Percentiles rank a stretch among this genome's conserved stretches.
Conservation (phyloP, 1,139 yeast genomes). For the Taiozyma onychis region DNA sequence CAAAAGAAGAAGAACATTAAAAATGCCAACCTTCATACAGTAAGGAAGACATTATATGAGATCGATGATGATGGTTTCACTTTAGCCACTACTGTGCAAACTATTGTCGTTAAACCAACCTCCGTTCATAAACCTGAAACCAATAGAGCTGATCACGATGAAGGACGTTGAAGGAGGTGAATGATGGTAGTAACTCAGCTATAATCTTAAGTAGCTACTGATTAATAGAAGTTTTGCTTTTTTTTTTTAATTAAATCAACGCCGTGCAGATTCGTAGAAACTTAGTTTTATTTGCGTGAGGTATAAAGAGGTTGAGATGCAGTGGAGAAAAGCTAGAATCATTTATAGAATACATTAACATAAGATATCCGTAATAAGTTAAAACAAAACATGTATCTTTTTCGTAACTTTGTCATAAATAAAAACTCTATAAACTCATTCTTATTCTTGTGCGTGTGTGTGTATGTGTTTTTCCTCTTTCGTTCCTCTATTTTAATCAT, state of each 20-base stretch:
- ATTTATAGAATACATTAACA: too few species aligned
- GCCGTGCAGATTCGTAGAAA: too few species aligned
- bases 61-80: conserved; percentile 24
- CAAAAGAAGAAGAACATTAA: background rate
- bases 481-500: conserved; percentile 8
- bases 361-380: too few species aligned
- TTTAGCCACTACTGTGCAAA: conserved; percentile 21
- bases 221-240: too few species aligned
- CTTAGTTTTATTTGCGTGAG: too few species aligned
- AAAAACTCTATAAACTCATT: background rate
- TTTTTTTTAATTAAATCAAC: too few species aligned
- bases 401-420: background rate
- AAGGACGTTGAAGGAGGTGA: background rate
- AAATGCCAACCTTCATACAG: conserved; percentile 1
- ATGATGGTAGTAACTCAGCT: background rate
- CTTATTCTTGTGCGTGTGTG: background rate
- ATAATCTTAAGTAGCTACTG: too few species aligned
- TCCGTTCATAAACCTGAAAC: conserved; percentile 1
- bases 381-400: background rate
- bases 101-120: conserved; percentile 13
- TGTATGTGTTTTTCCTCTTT: too few species aligned
- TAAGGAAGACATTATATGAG: conserved; percentile 21
- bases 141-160: background rate
- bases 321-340: too few species aligned
- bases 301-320: too few species aligned